phyloP scores from a whole-genome alignment of 352 stramenopile genomes.

The Phytophthora pinifolia region DNA sequence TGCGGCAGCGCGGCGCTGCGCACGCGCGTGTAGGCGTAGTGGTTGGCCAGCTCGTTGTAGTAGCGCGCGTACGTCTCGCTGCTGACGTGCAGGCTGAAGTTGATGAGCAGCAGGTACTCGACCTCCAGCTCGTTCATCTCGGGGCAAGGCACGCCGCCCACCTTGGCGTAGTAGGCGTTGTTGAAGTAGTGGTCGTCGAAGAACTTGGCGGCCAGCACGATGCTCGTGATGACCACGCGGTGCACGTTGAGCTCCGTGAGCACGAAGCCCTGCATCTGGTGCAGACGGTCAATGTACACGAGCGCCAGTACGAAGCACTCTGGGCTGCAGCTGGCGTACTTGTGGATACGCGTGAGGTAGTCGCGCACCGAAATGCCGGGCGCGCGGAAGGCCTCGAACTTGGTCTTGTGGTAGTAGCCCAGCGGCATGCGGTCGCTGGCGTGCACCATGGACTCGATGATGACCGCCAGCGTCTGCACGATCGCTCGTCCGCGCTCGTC shows the following conservation, averaged over 20 bases:
- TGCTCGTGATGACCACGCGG: conserved; percentile 96
- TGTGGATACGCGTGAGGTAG: conserved; percentile 93
- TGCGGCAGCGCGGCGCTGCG: conserved; percentile 35
- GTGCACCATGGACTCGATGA: conserved; percentile 83
- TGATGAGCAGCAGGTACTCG: conserved; percentile 97
- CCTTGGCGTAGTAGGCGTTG: conserved; percentile 99
- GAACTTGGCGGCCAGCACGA: conserved; percentile 99
- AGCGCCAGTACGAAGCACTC: conserved; percentile 99
- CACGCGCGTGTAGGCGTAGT: conserved; percentile 77
- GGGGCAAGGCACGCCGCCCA: conserved; percentile 89
- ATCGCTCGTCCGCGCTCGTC: conserved; percentile 79
- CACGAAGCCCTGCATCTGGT: conserved; percentile 96
- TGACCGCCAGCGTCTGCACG: conserved; percentile 73
- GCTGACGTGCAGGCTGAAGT: conserved; percentile 97
- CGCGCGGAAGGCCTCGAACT: conserved; percentile 86
- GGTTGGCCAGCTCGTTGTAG: conserved; percentile 88
- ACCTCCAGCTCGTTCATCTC: conserved; percentile 99
- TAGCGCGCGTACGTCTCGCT: conserved; percentile 90
- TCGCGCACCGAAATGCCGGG: conserved; percentile 82
- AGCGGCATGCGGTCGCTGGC: conserved; percentile 53
- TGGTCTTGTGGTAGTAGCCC: conserved; percentile 66
- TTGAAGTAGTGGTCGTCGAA: conserved; percentile 99
- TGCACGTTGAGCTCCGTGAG: conserved; percentile 98
- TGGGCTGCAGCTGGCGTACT: conserved; percentile 97
- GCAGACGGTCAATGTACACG: conserved; percentile 99